Conservation (phyloP, 202 grass and related monocot genomes). For the Digitaria exilis region DNA sequence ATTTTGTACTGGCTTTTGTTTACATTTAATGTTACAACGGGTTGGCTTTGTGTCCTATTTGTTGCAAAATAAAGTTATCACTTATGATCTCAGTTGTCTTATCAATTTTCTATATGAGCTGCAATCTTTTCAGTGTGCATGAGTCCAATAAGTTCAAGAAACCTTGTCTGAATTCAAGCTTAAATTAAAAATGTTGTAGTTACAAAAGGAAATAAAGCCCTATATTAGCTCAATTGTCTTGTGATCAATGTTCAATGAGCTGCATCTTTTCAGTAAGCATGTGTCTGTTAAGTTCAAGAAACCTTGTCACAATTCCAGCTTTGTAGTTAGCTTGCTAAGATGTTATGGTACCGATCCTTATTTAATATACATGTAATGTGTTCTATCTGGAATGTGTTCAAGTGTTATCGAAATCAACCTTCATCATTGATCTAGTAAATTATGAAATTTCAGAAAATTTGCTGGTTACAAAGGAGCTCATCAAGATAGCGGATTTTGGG, state of each 20-base stretch:
- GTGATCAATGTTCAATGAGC: neutral
- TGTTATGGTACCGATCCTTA: neutral
- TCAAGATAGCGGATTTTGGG: slow-evolving; percentile 96
- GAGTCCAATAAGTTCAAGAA: too few relatives aligned
- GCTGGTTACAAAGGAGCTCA: slow-evolving; percentile 75
- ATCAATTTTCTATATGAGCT: neutral
- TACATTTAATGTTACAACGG: slow-evolving; percentile 19
- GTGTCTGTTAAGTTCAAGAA: neutral
- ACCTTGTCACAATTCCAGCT: neutral
- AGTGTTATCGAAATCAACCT: neutral
- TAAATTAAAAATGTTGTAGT: too few relatives aligned
- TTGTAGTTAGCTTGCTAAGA: neutral
- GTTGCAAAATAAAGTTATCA: neutral
- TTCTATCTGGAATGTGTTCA: slow-evolving; percentile 19
- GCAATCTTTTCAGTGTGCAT: neutral
- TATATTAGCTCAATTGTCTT: neutral
- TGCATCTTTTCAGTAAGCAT: neutral
- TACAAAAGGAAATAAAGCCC: too few relatives aligned
- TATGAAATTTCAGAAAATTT: slow-evolving; percentile 85
- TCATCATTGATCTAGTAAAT: slow-evolving; percentile 16
- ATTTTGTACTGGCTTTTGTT: slow-evolving; percentile 9
- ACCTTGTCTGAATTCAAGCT: too few relatives aligned
- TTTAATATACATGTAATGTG: neutral
- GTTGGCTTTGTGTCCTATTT: neutral
- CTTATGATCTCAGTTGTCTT: neutral